phyloP scores from a whole-genome alignment of 176 grass and related monocot species.

The Avena sativa region DNA sequence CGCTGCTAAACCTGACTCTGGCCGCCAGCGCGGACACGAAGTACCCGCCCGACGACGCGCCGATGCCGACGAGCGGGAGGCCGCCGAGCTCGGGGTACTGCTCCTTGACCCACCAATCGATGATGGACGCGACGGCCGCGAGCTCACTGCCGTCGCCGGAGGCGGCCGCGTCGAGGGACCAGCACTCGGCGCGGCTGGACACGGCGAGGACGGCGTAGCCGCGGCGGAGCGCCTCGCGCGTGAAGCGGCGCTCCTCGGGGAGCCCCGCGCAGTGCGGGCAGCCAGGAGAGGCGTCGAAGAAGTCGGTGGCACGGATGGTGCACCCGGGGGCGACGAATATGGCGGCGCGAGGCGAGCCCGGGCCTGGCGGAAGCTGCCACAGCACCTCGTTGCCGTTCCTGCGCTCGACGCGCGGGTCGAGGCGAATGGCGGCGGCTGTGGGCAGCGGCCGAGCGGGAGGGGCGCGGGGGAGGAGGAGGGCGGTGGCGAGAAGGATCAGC shows the following conservation, averaged over 20 bases:
- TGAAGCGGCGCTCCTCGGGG: constrained; percentile 86
- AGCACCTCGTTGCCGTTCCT: constrained; percentile 78
- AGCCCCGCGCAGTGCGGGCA: constrained; percentile 73
- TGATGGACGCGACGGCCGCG: constrained; percentile 73
- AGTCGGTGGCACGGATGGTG: constrained; percentile 77
- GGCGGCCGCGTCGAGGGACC: constrained; percentile 46
- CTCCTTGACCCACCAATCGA: constrained; percentile 65
- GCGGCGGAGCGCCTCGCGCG: constrained; percentile 62
- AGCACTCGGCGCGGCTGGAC: constrained; percentile 78
- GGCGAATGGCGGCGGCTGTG: constrained; percentile 37
- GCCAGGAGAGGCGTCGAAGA: constrained; percentile 76
- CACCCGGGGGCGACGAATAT: constrained; percentile 86
- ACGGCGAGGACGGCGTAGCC: constrained; percentile 72
- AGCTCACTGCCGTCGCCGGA: constrained; percentile 44
- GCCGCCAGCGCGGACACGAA: constrained; percentile 82
- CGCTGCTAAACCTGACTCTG: constrained; percentile 72
- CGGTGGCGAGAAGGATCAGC: constrained; percentile 50
- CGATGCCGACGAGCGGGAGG: constrained; percentile 69
- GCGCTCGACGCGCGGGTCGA: constrained; percentile 57
- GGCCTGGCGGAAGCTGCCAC: constrained; percentile 65
- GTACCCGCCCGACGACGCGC: constrained; percentile 83
- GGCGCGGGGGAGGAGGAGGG: constrained; percentile 35
- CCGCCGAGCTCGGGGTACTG: constrained; percentile 50
- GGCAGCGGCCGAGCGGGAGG: neutral
- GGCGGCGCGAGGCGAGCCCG: constrained; percentile 49